Percentiles rank a stretch among this genome's conserved stretches.
phyloP scores from a whole-genome alignment of 441 rosid genomes.

The Adansonia grandidieri region DNA sequence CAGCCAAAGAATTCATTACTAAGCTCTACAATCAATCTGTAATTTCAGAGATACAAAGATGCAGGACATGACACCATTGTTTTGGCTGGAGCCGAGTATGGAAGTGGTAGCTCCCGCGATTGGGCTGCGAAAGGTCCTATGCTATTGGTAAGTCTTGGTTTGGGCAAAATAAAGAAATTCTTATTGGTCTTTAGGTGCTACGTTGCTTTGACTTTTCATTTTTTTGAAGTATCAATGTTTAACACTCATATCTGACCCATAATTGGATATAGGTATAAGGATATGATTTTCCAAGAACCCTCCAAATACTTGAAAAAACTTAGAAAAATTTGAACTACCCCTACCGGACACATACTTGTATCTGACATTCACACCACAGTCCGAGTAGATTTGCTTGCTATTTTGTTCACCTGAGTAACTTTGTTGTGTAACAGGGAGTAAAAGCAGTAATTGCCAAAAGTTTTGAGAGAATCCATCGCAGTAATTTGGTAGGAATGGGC shows the following conservation, averaged over 20 bases:
- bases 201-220: background rate
- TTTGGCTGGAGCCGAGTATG: slow-evolving; percentile 96
- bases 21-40: slow-evolving; percentile 9
- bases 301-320: too few species aligned
- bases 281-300: too few species aligned
- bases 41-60: slow-evolving; percentile 74
- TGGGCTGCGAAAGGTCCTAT: slow-evolving; percentile 99
- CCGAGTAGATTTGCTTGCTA: slow-evolving; percentile 3
- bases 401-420: slow-evolving; percentile 5
- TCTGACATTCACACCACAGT: too few species aligned
- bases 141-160: slow-evolving; percentile 61
- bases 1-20: background rate
- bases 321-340: too few species aligned
- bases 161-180: background rate
- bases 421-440: slow-evolving; percentile 65
- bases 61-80: slow-evolving; percentile 86
- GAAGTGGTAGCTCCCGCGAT: slow-evolving; percentile 99
- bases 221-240: too few species aligned
- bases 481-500: slow-evolving; percentile 99
- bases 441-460: slow-evolving; percentile 98
- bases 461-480: slow-evolving; percentile 96
- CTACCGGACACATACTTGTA: too few species aligned
- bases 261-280: too few species aligned
- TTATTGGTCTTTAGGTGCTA: background rate
- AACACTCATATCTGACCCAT: too few species aligned